Percentiles rank a stretch among this genome's conserved stretches.
phyloP scores from a whole-genome alignment of 1,139 yeast genomes.

The Debaryomyces robertsiae region DNA sequence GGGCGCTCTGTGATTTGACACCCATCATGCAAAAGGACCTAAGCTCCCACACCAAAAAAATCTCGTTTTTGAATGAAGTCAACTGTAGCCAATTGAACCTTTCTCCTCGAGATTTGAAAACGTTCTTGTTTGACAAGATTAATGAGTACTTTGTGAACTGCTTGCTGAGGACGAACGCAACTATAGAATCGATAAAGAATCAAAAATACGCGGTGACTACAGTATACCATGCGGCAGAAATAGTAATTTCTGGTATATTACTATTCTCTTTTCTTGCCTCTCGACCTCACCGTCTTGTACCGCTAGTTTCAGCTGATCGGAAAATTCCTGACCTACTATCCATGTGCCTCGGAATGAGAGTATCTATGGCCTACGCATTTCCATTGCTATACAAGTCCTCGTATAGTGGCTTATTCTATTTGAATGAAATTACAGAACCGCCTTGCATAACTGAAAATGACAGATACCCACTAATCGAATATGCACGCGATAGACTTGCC shows the following conservation, averaged over 20 bases:
- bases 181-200: conserved; percentile 16
- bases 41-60: conserved; percentile 10
- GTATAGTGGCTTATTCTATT: conserved; percentile 19
- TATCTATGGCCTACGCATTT: conserved; percentile 12
- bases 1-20: conserved; percentile 7
- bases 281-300: conserved; percentile 32
- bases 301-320: conserved; percentile 24
- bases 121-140: conserved; percentile 22
- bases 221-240: conserved; percentile 16
- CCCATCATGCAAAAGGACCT: conserved; percentile 2
- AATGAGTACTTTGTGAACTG: conserved; percentile 13
- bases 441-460: conserved; percentile 13
- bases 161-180: conserved; percentile 17
- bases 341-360: conserved; percentile 18
- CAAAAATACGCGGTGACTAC: conserved; percentile 1
- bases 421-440: conserved; percentile 13
- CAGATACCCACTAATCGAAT: conserved; percentile 21
- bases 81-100: conserved; percentile 32
- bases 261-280: conserved; percentile 29
- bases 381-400: conserved; percentile 18
- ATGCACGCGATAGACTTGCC: conserved; percentile 17
- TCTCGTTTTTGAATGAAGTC: conserved; percentile 26
- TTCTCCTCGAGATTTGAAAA: conserved; percentile 34
- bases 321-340: conserved; percentile 20
- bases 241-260: conserved; percentile 24